phyloP scores from a whole-genome alignment of 73 alveolate species.

The Tetrahymena elliotti region DNA sequence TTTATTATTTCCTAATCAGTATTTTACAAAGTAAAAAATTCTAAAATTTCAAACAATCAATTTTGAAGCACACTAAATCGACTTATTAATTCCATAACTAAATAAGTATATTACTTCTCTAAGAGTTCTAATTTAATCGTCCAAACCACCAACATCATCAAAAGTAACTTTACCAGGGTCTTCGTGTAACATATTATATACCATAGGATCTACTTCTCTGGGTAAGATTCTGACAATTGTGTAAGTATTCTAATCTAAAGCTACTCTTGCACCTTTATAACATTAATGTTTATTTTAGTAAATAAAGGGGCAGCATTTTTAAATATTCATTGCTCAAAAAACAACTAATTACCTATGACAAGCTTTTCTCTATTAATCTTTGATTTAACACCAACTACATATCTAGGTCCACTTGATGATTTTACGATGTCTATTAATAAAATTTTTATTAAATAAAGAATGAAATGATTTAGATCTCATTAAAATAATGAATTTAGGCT shows the following conservation, averaged over 20 bases:
- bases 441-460: no score
- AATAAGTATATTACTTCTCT: conserved; percentile 51
- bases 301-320: neutral
- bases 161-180: conserved; percentile 92
- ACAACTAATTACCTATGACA: conserved; percentile 5
- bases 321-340: neutral
- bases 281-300: neutral
- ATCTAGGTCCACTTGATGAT: conserved; percentile 96
- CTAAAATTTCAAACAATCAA: no score
- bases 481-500: neutral
- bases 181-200: conserved; percentile 96
- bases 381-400: conserved; percentile 95
- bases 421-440: conserved; percentile 69
- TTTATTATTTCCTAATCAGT: neutral
- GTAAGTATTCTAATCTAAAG: conserved; percentile 72
- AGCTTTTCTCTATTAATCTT: conserved; percentile 80
- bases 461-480: neutral
- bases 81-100: neutral
- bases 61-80: neutral
- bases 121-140: conserved; percentile 92
- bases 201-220: conserved; percentile 98
- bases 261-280: conserved; percentile 61
- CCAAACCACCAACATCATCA: conserved; percentile 95
- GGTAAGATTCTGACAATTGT: conserved; percentile 98
- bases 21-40: no score